These are phyloP conservation scores for Fusarium sp. DNA, from an alignment of 2,329 filamentous ascomycete genomes.

Conservation along the genomic window DNA sequence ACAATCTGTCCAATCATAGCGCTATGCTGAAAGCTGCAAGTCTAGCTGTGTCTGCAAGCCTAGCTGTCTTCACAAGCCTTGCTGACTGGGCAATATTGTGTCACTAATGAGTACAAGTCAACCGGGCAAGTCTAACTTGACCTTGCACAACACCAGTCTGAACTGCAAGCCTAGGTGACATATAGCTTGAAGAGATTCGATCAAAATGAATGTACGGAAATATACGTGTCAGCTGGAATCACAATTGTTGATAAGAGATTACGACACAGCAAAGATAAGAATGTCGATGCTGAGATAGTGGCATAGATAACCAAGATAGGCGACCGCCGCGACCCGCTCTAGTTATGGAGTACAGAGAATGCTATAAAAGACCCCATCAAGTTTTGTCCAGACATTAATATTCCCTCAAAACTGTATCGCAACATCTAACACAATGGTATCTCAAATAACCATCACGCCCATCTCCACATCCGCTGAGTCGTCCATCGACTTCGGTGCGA, in stretches of 20 bases:
- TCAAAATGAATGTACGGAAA: background rate
- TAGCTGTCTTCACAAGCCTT: background rate
- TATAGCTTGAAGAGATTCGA: background rate
- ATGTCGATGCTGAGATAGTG: background rate
- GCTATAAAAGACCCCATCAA: constrained; percentile 15
- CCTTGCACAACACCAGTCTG: background rate
- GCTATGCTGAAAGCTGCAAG: background rate
- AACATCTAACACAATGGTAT: constrained; percentile 32
- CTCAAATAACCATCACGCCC: constrained; percentile 52
- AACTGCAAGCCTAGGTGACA: background rate
- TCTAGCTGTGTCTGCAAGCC: background rate
- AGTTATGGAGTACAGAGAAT: background rate
- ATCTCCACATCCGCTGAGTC: constrained; percentile 54
- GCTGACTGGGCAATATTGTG: background rate
- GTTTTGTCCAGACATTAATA: background rate
- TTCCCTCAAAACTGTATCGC: background rate
- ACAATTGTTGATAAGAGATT: background rate
- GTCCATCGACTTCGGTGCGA: constrained; percentile 69
- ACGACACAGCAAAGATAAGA: background rate
- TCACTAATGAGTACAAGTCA: background rate
- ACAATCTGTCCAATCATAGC: background rate
- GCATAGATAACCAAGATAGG: constrained; percentile 28
- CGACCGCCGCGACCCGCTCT: constrained; percentile 34
- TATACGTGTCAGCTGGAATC: background rate
- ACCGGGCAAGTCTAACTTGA: background rate